These are phyloP conservation scores for Pythium inflatum DNA, from an alignment of 352 stramenopile genomes.

Conservation along the genomic window DNA sequence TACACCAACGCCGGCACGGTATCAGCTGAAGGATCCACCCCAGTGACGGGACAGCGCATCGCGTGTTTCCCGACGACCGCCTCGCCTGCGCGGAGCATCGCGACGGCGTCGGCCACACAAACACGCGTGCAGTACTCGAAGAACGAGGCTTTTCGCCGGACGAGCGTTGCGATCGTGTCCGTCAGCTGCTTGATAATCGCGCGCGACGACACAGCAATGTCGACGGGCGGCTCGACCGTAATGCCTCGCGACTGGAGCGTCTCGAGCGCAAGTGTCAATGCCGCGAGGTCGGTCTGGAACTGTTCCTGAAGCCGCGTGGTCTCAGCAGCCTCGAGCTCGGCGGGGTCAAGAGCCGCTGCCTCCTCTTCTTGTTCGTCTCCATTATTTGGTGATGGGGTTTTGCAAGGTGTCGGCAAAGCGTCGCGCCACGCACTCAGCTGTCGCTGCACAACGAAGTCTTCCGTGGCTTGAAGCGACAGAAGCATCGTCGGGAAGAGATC, in stretches of 20 bases:
- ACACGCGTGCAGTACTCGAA: constrained; percentile 55
- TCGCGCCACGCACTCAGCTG: constrained; percentile 43
- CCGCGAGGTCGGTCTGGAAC: constrained; percentile 46
- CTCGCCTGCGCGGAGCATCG: constrained; percentile 46
- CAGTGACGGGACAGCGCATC: constrained; percentile 45
- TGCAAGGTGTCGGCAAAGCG: constrained; percentile 22
- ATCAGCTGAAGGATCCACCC: not conserved
- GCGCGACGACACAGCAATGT: constrained; percentile 36
- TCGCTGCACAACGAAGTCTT: constrained; percentile 36
- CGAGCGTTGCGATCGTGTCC: constrained; percentile 36
- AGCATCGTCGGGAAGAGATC: constrained; percentile 62
- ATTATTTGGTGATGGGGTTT: constrained; percentile 22
- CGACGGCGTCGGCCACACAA: constrained; percentile 10
- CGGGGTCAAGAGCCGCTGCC: constrained; percentile 40
- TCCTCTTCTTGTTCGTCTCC: constrained; percentile 16
- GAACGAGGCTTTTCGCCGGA: constrained; percentile 44
- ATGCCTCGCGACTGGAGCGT: constrained; percentile 45
- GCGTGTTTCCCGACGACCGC: constrained; percentile 59
- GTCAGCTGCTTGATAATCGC: constrained; percentile 43
- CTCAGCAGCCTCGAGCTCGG: constrained; percentile 49
- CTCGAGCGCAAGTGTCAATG: constrained; percentile 41
- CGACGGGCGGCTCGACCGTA: constrained; percentile 31
- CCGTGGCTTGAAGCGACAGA: constrained; percentile 40
- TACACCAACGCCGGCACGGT: constrained; percentile 39
- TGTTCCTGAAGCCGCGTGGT: constrained; percentile 48